phyloP scores from a whole-genome alignment of 345 rosid species.

The Gossypium sturtianum region DNA sequence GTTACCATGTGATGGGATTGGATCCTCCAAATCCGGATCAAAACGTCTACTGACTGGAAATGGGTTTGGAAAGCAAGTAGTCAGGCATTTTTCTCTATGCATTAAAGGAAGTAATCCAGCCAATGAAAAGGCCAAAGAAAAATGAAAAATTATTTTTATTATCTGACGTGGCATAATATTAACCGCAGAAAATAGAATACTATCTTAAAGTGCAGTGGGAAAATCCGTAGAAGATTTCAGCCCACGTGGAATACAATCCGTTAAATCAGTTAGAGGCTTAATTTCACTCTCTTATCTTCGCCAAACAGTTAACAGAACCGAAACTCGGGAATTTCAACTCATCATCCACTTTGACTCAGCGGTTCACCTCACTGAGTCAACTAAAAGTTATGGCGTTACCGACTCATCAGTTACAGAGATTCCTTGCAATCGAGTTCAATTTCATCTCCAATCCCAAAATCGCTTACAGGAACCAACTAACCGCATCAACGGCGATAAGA shows the following conservation, averaged over 20 bases:
- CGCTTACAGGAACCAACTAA: constrained; percentile 15
- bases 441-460: constrained; percentile 18
- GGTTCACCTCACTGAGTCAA: constrained; percentile 33
- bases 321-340: neutral
- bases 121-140: neutral
- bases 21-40: no score
- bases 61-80: neutral
- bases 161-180: neutral
- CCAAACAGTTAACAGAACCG: neutral
- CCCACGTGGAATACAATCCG: constrained; percentile 21
- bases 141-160: neutral
- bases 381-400: constrained; percentile 52
- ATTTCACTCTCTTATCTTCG: constrained; percentile 35
- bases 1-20: no score
- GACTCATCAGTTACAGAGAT: constrained; percentile 54
- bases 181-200: neutral
- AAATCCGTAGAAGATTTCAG: neutral
- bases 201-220: neutral
- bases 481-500: constrained; percentile 10
- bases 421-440: constrained; percentile 33
- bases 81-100: neutral
- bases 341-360: neutral
- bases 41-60: no score
- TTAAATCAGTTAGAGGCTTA: constrained; percentile 39
- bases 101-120: neutral